Evolutionary conservation across 148 eudicot genomes (phyloP), one percentile per base, ranked within the genome.

Genomic region (Simmondsia chinensis): DNA sequence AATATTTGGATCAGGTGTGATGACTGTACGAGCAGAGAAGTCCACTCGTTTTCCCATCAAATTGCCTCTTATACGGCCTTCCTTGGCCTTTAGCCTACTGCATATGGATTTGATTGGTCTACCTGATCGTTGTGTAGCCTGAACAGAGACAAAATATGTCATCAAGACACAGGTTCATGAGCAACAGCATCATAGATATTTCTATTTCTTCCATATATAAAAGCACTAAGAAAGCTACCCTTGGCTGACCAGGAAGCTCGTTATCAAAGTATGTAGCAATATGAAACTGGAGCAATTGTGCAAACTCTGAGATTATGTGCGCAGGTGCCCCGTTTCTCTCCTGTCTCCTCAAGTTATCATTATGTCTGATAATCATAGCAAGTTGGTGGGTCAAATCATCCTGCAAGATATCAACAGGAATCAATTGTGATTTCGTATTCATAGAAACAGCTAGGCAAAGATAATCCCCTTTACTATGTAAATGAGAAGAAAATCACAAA

Each of bases 291-390:
- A 91, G 66, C 57, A 91, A 40, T 67, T 86, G 96, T 0, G 99
- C 94, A 57, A 91, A 91, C 59, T 91, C 99, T 23, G 96, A 86
- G 22, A 91, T 86, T 29, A 91, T 86, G 53, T 91, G 99, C 1
- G 99, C 96, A 48, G 99, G 99, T 56, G 99, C 99, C 33, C 99
- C 99, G 71, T 91, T 91, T 58, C 96, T 77, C 66, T 91, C 99
- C 60, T 91, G 99, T 56, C 69, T 70, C 69, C 83, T 79, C 70
- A 91, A 33, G 50, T 79, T 82, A 63, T 91, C 99, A 46, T 93
- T 93, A 57, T 86, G 87, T 46, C 99, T 67, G 39, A 93, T 86
- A 49, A 93, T 86, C 99, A 93, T 93, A 2, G 99, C 99, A 45
- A 93, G 63, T 57, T 93, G 99, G 70, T 93, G 99, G 34, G 99